Percentiles rank a stretch among this genome's conserved stretches.
Conservation (phyloP, 441 rosid species). For the Manihot esculenta region DNA sequence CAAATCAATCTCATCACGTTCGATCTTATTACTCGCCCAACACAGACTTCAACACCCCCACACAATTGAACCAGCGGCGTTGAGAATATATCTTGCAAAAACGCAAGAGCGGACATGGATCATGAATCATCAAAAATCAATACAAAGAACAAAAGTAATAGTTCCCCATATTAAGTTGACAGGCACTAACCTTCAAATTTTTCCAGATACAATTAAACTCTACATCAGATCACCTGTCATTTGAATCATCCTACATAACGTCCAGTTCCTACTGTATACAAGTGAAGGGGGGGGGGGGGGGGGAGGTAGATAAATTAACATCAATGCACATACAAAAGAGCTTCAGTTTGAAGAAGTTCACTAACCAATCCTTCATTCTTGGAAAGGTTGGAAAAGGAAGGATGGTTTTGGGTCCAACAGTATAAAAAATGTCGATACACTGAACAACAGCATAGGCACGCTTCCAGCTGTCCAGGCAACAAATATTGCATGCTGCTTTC, state of each 20-base stretch:
- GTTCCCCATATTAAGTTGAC: neutral
- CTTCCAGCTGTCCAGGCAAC: slow-evolving; percentile 38
- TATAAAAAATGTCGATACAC: slow-evolving; percentile 34
- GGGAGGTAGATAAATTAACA: slow-evolving; percentile 37
- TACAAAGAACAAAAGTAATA: neutral
- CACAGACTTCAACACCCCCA: neutral
- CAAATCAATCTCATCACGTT: neutral
- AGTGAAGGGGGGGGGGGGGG: neutral
- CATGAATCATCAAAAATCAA: neutral
- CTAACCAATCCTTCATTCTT: slow-evolving; percentile 35
- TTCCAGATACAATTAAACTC: neutral
- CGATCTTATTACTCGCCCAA: neutral
- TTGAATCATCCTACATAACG: slow-evolving; percentile 10
- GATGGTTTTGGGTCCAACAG: slow-evolving; percentile 32
- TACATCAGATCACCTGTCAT: slow-evolving; percentile 12
- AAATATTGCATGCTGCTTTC: slow-evolving; percentile 38
- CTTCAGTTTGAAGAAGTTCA: slow-evolving; percentile 34
- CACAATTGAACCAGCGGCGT: neutral
- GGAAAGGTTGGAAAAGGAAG: slow-evolving; percentile 28
- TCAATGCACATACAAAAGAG: slow-evolving; percentile 42
- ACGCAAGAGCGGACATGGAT: neutral
- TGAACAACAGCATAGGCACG: slow-evolving; percentile 35
- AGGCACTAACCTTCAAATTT: neutral
- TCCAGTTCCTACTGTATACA: slow-evolving; percentile 19
- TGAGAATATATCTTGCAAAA: neutral